These are phyloP conservation scores for Penicillium sp. DNA, from an alignment of 2,329 filamentous ascomycete genomes.

Conservation along the genomic window DNA sequence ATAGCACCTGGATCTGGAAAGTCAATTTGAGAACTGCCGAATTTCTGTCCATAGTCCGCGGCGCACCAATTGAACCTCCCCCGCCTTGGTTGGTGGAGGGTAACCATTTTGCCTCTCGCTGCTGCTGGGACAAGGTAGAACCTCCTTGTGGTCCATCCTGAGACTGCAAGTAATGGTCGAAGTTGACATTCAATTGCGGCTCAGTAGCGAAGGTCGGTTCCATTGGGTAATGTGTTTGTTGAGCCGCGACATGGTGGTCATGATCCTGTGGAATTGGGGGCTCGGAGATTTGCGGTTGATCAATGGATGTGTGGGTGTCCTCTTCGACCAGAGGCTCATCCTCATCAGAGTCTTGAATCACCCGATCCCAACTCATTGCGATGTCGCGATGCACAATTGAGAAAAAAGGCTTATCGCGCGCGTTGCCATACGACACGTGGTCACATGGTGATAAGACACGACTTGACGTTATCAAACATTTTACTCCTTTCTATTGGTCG, in stretches of 20 bases:
- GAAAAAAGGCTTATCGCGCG: constrained; percentile 3
- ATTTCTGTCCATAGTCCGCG: background rate
- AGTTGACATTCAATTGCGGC: constrained; percentile 30
- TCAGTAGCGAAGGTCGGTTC: constrained; percentile 8
- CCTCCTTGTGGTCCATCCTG: constrained; percentile 18
- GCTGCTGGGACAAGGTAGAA: constrained; percentile 30
- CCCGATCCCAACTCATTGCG: constrained; percentile 33
- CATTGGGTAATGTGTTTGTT: constrained; percentile 9
- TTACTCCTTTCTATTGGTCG: too few species aligned
- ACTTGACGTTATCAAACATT: background rate
- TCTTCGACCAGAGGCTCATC: constrained; percentile 33
- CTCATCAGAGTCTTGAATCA: constrained; percentile 45
- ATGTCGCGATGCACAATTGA: constrained; percentile 5
- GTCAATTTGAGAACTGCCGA: background rate
- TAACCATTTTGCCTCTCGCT: constrained; percentile 34
- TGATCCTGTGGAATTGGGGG: constrained; percentile 9
- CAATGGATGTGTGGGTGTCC: constrained; percentile 18
- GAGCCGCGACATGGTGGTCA: constrained; percentile 7
- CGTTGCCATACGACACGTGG: constrained; percentile 4
- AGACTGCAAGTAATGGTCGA: constrained; percentile 36
- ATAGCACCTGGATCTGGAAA: constrained; percentile 23
- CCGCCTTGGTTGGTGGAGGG: constrained; percentile 21
- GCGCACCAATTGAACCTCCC: constrained; percentile 30
- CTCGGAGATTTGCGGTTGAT: constrained; percentile 18
- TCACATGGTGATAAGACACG: constrained; percentile 7